phyloP scores from a whole-genome alignment of 352 stramenopile species.

The Phytophthora gonapodyides region DNA sequence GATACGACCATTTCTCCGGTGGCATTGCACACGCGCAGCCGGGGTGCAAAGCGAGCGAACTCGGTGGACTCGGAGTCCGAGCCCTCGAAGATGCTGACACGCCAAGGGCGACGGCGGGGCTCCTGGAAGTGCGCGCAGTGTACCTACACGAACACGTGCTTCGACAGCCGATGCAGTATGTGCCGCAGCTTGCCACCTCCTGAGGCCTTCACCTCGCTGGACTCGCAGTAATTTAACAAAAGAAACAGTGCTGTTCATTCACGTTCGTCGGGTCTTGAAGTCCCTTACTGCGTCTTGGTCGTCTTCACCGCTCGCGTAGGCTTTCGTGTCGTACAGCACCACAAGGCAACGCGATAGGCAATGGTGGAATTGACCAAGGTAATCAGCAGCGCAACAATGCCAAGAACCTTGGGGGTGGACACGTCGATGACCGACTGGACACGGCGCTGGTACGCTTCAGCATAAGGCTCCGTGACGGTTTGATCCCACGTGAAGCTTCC shows the following conservation, averaged over 20 bases:
- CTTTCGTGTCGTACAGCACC: constrained; percentile 8
- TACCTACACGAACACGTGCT: constrained; percentile 81
- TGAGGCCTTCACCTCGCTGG: constrained; percentile 27
- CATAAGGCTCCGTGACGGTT: constrained; percentile 39
- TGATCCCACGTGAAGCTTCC: constrained; percentile 42
- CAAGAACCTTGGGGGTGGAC: constrained; percentile 21
- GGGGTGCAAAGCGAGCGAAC: constrained; percentile 22
- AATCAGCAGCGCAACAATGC: constrained; percentile 21
- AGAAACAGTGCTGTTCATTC: constrained; percentile 24
- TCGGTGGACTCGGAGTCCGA: constrained; percentile 24
- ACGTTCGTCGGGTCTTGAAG: background rate
- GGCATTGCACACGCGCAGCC: constrained; percentile 41
- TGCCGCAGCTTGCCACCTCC: constrained; percentile 44
- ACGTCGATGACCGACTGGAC: constrained; percentile 40
- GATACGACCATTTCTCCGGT: constrained; percentile 36
- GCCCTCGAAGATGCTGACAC: constrained; percentile 40
- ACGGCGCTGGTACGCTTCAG: constrained; percentile 19
- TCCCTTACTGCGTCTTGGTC: constrained; percentile 25
- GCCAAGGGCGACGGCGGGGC: constrained; percentile 35
- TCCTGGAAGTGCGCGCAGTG: constrained; percentile 65
- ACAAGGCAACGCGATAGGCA: constrained; percentile 9
- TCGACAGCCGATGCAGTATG: constrained; percentile 73
- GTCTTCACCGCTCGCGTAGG: constrained; percentile 13
- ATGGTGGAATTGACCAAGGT: constrained; percentile 12
- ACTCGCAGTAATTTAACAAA: constrained; percentile 36